These are phyloP conservation scores for Bryoerythrophyllum caledonicum DNA, from an alignment of 225 moss, liverwort and hornwort genomes.

Conservation along the genomic window DNA sequence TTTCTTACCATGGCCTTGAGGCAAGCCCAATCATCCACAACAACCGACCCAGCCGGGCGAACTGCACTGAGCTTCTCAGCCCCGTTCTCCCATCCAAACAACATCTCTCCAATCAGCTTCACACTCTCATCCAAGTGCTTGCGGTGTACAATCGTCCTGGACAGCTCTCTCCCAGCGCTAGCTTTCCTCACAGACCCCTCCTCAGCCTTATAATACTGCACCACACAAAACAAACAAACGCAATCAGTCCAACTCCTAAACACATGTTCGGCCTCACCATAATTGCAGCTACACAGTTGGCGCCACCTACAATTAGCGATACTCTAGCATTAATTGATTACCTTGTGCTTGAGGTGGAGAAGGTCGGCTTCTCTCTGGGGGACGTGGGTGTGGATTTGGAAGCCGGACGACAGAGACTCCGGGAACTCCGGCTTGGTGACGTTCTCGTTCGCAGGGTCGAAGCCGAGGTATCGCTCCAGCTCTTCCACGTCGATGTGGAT, in stretches of 20 bases:
- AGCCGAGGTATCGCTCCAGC: slow-evolving; percentile 74
- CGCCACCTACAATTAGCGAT: neutral
- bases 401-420: slow-evolving; percentile 22
- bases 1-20: slow-evolving; percentile 71
- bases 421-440: slow-evolving; percentile 59
- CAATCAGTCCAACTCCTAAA: too few relatives aligned
- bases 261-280: neutral
- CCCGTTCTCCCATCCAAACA: slow-evolving; percentile 60
- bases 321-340: slow-evolving; percentile 20
- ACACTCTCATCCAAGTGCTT: slow-evolving; percentile 83
- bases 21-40: slow-evolving; percentile 90
- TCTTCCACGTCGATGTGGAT: slow-evolving; percentile 60
- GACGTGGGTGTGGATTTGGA: slow-evolving; percentile 35
- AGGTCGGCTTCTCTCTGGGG: slow-evolving; percentile 95
- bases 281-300: too few relatives aligned
- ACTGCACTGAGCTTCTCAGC: slow-evolving; percentile 45
- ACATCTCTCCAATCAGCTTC: slow-evolving; percentile 68
- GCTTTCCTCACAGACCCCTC: slow-evolving; percentile 66
- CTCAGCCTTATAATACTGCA: slow-evolving; percentile 69
- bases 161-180: slow-evolving; percentile 57
- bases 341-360: slow-evolving; percentile 87
- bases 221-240: too few relatives aligned
- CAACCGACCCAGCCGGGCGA: slow-evolving; percentile 54
- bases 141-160: slow-evolving; percentile 67
- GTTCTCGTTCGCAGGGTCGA: slow-evolving; percentile 86